phyloP scores from a whole-genome alignment of 768 basidiomycete genomes.

The Paxillus ammoniavirescens region DNA sequence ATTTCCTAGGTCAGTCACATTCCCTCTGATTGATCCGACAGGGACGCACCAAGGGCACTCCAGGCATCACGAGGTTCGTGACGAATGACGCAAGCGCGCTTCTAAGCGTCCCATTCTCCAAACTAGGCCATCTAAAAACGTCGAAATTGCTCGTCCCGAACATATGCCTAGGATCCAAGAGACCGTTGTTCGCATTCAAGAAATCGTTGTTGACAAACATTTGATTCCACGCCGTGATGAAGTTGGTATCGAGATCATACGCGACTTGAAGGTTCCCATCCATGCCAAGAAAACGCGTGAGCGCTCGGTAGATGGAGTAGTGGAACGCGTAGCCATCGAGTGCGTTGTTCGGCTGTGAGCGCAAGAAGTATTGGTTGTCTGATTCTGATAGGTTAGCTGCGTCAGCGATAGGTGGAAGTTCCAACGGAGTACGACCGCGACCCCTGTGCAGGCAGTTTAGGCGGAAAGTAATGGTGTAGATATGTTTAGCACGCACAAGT shows the following conservation, averaged over 20 bases:
- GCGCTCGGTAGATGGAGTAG: constrained; percentile 87
- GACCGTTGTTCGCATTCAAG: constrained; percentile 63
- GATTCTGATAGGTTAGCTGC: constrained; percentile 60
- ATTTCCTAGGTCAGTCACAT: background rate
- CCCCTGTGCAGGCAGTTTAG: constrained; percentile 47
- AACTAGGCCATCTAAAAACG: constrained; percentile 89
- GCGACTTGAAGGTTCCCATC: constrained; percentile 92
- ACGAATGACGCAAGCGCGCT: constrained; percentile 79
- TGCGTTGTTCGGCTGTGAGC: constrained; percentile 55
- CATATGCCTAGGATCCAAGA: constrained; percentile 83
- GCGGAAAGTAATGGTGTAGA: background rate
- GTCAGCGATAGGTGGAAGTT: constrained; percentile 65
- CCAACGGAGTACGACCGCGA: constrained; percentile 79
- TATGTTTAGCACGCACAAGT: constrained; percentile 53
- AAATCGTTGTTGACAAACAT: constrained; percentile 90
- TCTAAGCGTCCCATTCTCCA: constrained; percentile 79
- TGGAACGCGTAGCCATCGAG: constrained; percentile 89
- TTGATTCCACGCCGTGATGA: constrained; percentile 88
- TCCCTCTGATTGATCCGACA: background rate
- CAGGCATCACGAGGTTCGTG: constrained; percentile 79
- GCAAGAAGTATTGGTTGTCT: constrained; percentile 77
- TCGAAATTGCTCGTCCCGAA: constrained; percentile 94
- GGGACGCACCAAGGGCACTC: constrained; percentile 66
- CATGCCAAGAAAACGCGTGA: constrained; percentile 90
- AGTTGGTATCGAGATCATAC: constrained; percentile 80